These are phyloP conservation scores for Litchi chinensis DNA, from an alignment of 345 rosid genomes.

Conservation along the genomic window DNA sequence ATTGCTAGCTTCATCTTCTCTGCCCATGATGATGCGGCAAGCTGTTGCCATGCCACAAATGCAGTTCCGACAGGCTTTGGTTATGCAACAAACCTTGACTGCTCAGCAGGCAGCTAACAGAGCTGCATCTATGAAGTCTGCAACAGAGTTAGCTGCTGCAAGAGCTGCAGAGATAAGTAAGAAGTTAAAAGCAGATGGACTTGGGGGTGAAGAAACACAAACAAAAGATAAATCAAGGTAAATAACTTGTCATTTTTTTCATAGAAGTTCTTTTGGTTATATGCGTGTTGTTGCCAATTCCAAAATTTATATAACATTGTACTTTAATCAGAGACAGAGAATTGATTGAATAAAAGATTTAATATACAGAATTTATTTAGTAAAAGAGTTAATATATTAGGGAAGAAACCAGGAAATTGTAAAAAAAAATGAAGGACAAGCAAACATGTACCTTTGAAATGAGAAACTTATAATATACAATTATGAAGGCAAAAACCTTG, in stretches of 20 bases:
- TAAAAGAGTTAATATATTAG: too few relatives aligned
- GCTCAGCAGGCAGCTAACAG: slow-evolving; percentile 97
- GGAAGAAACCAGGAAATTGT: too few relatives aligned
- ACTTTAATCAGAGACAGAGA: neutral
- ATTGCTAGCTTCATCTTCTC: slow-evolving; percentile 66
- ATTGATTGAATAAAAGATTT: too few relatives aligned
- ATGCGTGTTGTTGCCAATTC: neutral
- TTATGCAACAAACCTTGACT: slow-evolving; percentile 94
- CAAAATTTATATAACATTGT: neutral
- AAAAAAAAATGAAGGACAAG: too few relatives aligned
- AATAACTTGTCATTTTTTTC: neutral
- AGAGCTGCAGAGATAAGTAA: slow-evolving; percentile 97
- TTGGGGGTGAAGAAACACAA: slow-evolving; percentile 61
- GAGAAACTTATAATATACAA: too few relatives aligned
- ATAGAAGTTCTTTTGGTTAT: neutral
- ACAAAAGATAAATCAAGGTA: slow-evolving; percentile 67
- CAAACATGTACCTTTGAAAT: too few relatives aligned
- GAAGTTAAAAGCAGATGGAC: slow-evolving; percentile 86
- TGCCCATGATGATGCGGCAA: slow-evolving; percentile 99
- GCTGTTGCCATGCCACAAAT: slow-evolving; percentile 99
- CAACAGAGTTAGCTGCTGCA: slow-evolving; percentile 95
- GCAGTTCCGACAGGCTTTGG: slow-evolving; percentile 96
- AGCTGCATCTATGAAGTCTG: slow-evolving; percentile 97
- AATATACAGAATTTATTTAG: too few relatives aligned
- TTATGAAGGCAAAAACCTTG: too few relatives aligned